Conservation (phyloP, 176 grass and related monocot species). For the Carex kokanica region DNA sequence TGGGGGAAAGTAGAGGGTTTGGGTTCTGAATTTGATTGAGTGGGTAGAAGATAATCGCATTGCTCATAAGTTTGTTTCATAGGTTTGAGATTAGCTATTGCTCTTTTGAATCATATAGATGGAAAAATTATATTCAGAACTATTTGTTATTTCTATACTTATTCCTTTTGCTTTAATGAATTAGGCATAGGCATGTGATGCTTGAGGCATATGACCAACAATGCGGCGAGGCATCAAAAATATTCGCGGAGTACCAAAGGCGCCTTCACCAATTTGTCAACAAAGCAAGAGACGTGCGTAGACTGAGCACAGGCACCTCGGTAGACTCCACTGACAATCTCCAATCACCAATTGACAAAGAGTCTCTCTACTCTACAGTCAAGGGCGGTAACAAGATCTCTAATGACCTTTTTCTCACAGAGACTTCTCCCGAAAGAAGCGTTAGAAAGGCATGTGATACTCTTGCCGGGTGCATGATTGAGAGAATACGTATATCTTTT, state of each 20-base stretch:
- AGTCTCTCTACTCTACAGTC: conserved; percentile 62
- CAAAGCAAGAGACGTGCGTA: conserved; percentile 85
- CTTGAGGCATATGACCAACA: conserved; percentile 91
- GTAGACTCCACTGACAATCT: conserved; percentile 52
- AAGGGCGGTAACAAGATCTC: conserved; percentile 57
- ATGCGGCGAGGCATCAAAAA: conserved; percentile 87
- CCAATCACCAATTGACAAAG: conserved; percentile 52
- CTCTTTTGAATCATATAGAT: not conserved
- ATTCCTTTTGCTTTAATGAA: conserved; percentile 21
- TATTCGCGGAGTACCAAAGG: conserved; percentile 92
- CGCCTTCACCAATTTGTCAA: conserved; percentile 85
- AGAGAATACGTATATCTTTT: conserved; percentile 70
- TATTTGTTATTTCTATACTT: conserved; percentile 2
- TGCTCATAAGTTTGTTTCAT: not conserved
- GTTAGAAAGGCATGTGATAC: conserved; percentile 81
- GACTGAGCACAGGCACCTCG: conserved; percentile 51
- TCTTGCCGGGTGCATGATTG: conserved; percentile 67
- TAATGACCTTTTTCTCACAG: conserved; percentile 63
- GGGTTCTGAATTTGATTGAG: not conserved
- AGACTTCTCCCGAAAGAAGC: conserved; percentile 70
- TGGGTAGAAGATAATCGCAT: not conserved
- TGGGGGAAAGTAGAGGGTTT: not conserved
- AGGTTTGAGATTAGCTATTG: not conserved
- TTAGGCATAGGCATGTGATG: conserved; percentile 91
- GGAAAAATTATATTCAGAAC: conserved; percentile 1